Evolutionary conservation across 2,329 filamentous ascomycete genomes (phyloP), one percentile per base, ranked within the genome.

Genomic region (Diaporthe citriasiana): DNA sequence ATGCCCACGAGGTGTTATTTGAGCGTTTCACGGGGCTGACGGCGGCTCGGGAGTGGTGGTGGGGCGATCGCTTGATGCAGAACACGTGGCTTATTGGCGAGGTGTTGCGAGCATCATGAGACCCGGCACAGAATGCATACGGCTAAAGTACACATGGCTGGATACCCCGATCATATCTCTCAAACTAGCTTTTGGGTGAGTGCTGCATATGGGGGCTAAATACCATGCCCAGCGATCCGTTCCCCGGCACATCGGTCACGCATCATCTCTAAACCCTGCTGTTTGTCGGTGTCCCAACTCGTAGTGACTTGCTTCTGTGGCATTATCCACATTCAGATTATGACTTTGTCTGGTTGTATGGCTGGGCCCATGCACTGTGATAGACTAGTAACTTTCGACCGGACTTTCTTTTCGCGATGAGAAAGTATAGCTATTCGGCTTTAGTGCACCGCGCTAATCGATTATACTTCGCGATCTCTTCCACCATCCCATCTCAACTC

Each of bases 51-150:
- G 30, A 38, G 45, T 51, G 63, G 63, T 35, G n/a, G n/a, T 51
- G 63, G 63, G 45, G 30, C 63, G 63, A 51, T 66, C 63, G 33
- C 42, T 66, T 47, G 42, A 51, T 66, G 63, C 45, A 38, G 45
- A 66, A 66, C 63, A 66, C 63, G 63, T 66, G 63, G 63, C 30
- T 51, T 35, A 25, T 7, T 66, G 63, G 63, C 30, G 33, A 40
- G 45, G 63, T 68, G 63, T 40, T 68, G 63, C 63, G 47, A 53
- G 63, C 63, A 68, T 53, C 47, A 53, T 68, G 47, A 68, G 63
- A 68, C 63, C 45, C 33, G 63, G 47, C 33, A 22, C 9, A 25
- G 27, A 19, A 30, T 30, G 33, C 63, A 53, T 27, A 40, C 25
- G 33, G 63, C 63, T 38, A 53, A 68, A 68, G 10, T 51, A 25